Conservation (phyloP, 73 alveolate genomes). For the Breviolum minutum region DNA sequence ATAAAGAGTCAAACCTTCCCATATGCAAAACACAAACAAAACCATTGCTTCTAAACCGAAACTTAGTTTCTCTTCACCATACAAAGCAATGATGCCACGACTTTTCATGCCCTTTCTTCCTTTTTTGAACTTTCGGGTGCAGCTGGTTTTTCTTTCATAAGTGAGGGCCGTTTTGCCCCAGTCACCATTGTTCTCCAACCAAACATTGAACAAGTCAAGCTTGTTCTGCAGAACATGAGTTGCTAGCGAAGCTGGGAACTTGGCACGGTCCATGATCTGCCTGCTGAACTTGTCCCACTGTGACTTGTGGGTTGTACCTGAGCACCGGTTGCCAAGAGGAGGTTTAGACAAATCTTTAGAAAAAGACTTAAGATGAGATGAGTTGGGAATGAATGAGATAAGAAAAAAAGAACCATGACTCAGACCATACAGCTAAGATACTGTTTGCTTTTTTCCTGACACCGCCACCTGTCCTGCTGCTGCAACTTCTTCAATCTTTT, state of each 20-base stretch:
- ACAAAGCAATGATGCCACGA: neutral
- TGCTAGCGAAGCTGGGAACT: neutral
- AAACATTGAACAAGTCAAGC: neutral
- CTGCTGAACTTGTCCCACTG: neutral
- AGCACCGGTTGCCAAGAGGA: neutral
- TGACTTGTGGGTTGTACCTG: neutral
- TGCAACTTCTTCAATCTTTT: neutral
- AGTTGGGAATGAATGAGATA: neutral
- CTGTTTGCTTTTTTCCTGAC: neutral
- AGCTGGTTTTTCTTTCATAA: neutral
- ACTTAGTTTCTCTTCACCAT: neutral
- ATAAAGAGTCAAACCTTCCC: too few relatives aligned
- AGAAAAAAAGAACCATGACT: neutral
- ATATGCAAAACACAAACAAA: too few relatives aligned
- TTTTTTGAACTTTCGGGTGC: neutral
- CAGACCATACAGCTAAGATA: neutral
- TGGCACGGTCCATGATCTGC: neutral
- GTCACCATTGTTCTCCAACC: neutral
- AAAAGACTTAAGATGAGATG: neutral
- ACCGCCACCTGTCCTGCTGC: neutral
- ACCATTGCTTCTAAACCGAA: too few relatives aligned
- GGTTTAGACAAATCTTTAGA: neutral
- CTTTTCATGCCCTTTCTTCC: neutral
- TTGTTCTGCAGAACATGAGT: neutral
- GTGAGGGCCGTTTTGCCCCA: neutral